Percentiles rank a stretch among this genome's conserved stretches.
Evolutionary conservation across 164 flowering plant genomes (phyloP).

Genomic region (Pachysandra terminalis): DNA sequence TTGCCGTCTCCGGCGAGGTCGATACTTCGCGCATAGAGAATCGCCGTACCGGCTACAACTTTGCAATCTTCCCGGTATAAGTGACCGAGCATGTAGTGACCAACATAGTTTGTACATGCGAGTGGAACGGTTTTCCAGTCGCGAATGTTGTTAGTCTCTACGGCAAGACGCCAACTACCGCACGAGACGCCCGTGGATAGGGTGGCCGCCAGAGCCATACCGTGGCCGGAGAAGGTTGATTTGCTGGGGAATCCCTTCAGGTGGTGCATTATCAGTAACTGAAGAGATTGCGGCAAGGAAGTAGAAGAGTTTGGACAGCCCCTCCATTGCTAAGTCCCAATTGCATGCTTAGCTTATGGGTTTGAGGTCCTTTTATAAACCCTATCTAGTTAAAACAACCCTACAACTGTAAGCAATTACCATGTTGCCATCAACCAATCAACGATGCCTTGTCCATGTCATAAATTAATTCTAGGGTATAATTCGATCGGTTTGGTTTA

Average conservation of each 20-base stretch:
- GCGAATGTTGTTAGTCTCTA: no score
- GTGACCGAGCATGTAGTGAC: conserved; percentile 43
- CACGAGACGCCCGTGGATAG: conserved; percentile 18
- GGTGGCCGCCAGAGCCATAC: conserved; percentile 15
- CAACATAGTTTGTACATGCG: conserved; percentile 37
- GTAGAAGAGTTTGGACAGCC: no score
- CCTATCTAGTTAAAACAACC: no score
- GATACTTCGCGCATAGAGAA: conserved; percentile 16
- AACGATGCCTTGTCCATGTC: no score
- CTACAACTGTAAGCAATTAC: no score
- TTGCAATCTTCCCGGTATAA: conserved; percentile 22
- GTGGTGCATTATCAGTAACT: background rate
- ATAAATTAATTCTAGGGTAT: no score
- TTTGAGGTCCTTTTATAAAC: no score
- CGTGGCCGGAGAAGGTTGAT: conserved; percentile 29
- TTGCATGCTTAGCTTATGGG: no score
- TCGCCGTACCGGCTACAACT: conserved; percentile 13
- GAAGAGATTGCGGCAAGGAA: background rate
- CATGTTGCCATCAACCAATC: no score
- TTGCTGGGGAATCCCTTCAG: background rate
- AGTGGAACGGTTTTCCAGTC: conserved; percentile 32
- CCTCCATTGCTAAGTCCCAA: no score
- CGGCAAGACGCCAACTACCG: conserved; percentile 40
- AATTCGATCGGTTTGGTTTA: no score
- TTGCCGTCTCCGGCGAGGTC: conserved; percentile 24